Conservation (phyloP, 2,329 filamentous ascomycete genomes). For the Colletotrichum plurivorum region DNA sequence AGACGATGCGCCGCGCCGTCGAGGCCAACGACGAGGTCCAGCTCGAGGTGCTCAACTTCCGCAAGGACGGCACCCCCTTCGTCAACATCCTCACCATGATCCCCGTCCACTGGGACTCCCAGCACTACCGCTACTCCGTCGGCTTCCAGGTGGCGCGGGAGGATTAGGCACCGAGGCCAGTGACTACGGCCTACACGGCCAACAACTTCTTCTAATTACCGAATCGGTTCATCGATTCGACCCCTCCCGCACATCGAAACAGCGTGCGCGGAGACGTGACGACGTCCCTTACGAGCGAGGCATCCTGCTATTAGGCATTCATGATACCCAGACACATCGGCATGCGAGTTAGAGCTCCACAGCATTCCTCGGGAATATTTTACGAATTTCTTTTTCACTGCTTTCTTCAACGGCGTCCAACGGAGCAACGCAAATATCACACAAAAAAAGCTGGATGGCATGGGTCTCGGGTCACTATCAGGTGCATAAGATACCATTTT, state of each 20-base stretch:
- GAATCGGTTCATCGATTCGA: not conserved
- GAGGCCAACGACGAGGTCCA: conserved; percentile 62
- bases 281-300: conserved; percentile 28
- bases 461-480: conserved; percentile 30
- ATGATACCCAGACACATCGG: conserved; percentile 41
- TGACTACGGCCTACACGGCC: no score
- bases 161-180: conserved; percentile 15
- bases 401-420: not conserved
- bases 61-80: conserved; percentile 83
- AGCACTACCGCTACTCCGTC: conserved; percentile 79
- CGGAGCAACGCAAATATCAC: not conserved
- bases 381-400: not conserved
- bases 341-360: conserved; percentile 27
- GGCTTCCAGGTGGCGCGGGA: conserved; percentile 83
- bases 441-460: conserved; percentile 1
- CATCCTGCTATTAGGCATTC: conserved; percentile 43
- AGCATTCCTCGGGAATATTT: not conserved
- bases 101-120: conserved; percentile 78
- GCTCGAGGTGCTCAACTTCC: conserved; percentile 80
- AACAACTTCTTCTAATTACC: no score
- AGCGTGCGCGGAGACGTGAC: not conserved
- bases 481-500: conserved; percentile 29
- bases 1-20: conserved; percentile 64
- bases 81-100: conserved; percentile 90
- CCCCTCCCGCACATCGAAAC: not conserved